Evolutionary conservation across 768 basidiomycete genomes (phyloP).

Genomic region (Pleurotus cornucopiae): DNA sequence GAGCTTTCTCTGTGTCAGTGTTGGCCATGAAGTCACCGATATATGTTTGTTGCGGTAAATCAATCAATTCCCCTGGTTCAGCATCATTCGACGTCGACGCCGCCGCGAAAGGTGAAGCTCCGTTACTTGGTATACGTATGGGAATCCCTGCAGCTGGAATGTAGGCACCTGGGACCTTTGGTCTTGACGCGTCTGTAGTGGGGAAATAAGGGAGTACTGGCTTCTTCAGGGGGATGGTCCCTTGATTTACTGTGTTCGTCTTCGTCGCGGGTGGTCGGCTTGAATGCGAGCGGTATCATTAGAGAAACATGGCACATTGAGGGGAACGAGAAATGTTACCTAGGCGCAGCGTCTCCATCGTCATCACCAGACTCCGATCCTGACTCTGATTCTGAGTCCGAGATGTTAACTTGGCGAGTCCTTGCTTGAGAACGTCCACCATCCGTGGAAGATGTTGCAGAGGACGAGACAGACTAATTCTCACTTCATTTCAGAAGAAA

Average conservation of each 20-base stretch:
- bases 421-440: background rate
- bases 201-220: too few species aligned
- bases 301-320: background rate
- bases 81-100: constrained; percentile 10
- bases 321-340: background rate
- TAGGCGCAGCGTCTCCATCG: background rate
- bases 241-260: too few species aligned
- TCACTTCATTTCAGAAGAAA: background rate
- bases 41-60: constrained; percentile 21
- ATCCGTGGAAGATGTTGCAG: background rate
- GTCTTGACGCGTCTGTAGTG: too few species aligned
- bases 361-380: background rate
- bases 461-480: background rate
- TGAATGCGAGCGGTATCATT: too few species aligned
- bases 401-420: background rate
- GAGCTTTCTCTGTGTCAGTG: constrained; percentile 69
- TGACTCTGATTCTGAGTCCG: background rate
- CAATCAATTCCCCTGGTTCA: constrained; percentile 26
- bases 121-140: constrained; percentile 33
- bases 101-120: constrained; percentile 16
- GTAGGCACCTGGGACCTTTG: too few species aligned
- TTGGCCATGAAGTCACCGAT: constrained; percentile 30
- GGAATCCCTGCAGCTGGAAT: constrained; percentile 10
- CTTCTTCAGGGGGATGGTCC: too few species aligned
- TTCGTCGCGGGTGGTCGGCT: too few species aligned